A percentile compares a stretch with the other conserved stretches of the same genome.
Conservation (phyloP, 2,329 filamentous ascomycete genomes). For the Bipolaris gigantea region DNA sequence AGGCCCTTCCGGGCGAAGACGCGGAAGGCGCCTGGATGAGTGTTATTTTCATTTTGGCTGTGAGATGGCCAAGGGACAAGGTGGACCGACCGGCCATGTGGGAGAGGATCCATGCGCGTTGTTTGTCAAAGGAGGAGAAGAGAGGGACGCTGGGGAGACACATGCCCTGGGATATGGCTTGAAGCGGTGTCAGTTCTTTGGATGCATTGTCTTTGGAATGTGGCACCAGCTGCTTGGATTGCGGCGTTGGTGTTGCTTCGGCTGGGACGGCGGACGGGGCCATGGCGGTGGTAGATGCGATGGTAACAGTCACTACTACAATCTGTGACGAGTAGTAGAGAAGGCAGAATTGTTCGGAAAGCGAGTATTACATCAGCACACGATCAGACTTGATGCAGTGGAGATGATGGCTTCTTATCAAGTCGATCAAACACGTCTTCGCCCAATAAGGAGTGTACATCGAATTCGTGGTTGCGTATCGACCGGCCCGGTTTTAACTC, state of each 20-base stretch:
- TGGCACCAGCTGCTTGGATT: conserved; percentile 24
- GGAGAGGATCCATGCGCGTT: conserved; percentile 65
- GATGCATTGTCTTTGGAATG: conserved; percentile 24
- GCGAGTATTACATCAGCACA: not conserved
- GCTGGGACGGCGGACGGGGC: conserved; percentile 35
- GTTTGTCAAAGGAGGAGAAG: conserved; percentile 56
- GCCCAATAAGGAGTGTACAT: not conserved
- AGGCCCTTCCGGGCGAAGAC: conserved; percentile 67
- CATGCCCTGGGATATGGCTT: conserved; percentile 52
- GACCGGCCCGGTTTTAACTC: conserved; percentile 2
- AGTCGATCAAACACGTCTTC: not conserved
- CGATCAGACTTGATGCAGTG: not conserved
- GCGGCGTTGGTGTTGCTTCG: conserved; percentile 10
- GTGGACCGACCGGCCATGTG: conserved; percentile 58
- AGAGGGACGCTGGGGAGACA: conserved; percentile 58
- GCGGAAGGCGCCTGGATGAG: conserved; percentile 58
- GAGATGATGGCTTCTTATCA: not conserved
- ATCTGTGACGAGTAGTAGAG: not conserved
- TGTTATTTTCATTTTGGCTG: no score
- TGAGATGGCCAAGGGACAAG: no score
- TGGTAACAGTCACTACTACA: not conserved
- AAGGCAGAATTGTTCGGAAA: not conserved
- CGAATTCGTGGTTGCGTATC: not conserved
- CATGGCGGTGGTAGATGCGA: conserved; percentile 20
- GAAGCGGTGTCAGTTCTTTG: conserved; percentile 39